These are phyloP conservation scores for Lycium ferocissimum DNA, from an alignment of 257 asterid genomes.

Conservation along the genomic window DNA sequence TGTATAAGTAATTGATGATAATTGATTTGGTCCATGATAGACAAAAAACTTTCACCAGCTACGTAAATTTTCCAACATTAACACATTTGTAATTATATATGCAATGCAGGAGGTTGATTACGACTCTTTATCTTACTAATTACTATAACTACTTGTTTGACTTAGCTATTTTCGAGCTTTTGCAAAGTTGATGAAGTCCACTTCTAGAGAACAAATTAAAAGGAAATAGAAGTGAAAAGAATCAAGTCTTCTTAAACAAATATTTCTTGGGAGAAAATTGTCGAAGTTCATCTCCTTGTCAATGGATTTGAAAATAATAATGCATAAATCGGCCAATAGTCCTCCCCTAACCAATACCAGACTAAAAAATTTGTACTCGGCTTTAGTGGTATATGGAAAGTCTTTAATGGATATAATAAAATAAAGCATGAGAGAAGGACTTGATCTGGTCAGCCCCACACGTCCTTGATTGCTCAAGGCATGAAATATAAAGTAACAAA, in stretches of 20 bases:
- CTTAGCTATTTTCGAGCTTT: not conserved
- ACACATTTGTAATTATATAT: not conserved
- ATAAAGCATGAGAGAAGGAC: not conserved
- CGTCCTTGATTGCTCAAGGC: slow-evolving; percentile 10
- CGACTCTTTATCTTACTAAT: not conserved
- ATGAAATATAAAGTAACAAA: not conserved
- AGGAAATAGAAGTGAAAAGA: slow-evolving; percentile 2
- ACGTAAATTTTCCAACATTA: not conserved
- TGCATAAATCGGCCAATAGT: not conserved
- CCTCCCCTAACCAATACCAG: not conserved
- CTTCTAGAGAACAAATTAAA: not conserved
- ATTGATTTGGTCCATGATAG: not conserved
- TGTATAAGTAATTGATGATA: not conserved
- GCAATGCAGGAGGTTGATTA: slow-evolving; percentile 12
- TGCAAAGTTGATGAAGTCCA: not conserved
- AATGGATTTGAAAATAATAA: not conserved
- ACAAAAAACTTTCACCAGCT: not conserved
- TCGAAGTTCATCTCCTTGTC: not conserved
- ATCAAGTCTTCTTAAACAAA: slow-evolving; percentile 1
- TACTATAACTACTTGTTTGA: not conserved
- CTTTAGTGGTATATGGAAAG: not conserved
- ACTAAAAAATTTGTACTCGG: not conserved
- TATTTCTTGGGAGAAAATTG: not conserved
- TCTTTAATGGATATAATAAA: not conserved
- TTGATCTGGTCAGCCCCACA: slow-evolving; percentile 30